phyloP scores from a whole-genome alignment of 2,329 filamentous ascomycete species.

The Furcasterigmium furcatum region DNA sequence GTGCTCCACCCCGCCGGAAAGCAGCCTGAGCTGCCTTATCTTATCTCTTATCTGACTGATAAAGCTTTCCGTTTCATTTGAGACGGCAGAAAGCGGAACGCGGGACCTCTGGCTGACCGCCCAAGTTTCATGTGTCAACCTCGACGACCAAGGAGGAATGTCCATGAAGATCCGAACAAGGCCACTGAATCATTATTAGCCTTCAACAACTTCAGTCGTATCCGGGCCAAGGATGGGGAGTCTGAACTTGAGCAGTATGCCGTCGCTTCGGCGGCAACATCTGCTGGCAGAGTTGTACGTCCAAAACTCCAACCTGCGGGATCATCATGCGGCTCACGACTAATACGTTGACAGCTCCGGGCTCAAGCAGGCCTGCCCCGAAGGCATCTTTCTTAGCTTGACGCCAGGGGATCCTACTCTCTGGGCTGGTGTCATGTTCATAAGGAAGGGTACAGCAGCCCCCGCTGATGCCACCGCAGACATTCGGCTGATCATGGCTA shows the following conservation, averaged over 20 bases:
- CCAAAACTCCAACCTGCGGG: no score
- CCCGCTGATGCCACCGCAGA: no score
- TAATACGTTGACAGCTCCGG: constrained; percentile 57
- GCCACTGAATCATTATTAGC: no score
- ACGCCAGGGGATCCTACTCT: constrained; percentile 76
- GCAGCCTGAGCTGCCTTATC: background rate
- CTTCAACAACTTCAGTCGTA: no score
- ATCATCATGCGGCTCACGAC: no score
- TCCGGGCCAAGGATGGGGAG: constrained; percentile 33
- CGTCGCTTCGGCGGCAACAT: constrained; percentile 68
- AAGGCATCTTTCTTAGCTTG: constrained; percentile 83
- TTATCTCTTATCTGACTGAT: background rate
- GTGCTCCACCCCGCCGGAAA: background rate
- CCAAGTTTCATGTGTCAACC: no score
- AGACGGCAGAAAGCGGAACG: no score
- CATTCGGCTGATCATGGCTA: no score
- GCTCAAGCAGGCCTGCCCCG: constrained; percentile 77
- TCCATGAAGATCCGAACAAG: no score
- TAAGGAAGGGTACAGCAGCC: constrained; percentile 84
- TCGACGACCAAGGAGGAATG: no score
- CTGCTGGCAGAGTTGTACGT: constrained; percentile 79
- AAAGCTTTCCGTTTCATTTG: no score
- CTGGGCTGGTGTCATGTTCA: constrained; percentile 91
- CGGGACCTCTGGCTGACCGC: no score
- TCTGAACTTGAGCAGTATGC: constrained; percentile 40